Percentiles rank a stretch among this genome's conserved stretches.
Conservation (phyloP, 1,284 basidiomycete species). For the Apiotrichum veenhuisii region DNA sequence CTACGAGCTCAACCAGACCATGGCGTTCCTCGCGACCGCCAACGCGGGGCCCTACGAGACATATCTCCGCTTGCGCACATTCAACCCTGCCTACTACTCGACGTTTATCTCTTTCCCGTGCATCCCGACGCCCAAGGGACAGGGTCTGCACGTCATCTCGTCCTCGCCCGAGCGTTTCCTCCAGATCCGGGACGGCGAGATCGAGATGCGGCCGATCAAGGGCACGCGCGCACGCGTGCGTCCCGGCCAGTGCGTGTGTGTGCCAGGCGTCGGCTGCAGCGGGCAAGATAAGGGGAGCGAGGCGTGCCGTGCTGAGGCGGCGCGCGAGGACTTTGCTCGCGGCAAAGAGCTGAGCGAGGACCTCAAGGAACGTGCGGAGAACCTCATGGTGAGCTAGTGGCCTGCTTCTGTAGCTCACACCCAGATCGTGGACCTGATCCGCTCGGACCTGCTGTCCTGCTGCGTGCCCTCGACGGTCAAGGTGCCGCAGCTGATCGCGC, state of each 20-base stretch:
- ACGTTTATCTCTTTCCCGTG: constrained; percentile 68
- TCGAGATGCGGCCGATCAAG: constrained; percentile 93
- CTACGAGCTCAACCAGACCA: constrained; percentile 95
- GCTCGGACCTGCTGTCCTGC: constrained; percentile 78
- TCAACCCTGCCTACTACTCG: constrained; percentile 89
- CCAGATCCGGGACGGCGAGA: constrained; percentile 55
- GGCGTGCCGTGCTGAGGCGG: constrained; percentile 29
- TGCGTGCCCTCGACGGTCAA: constrained; percentile 67
- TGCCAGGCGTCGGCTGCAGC: constrained; percentile 23
- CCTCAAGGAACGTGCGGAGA: constrained; percentile 91
- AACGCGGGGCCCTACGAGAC: constrained; percentile 37
- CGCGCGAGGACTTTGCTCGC: constrained; percentile 43
- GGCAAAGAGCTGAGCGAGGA: constrained; percentile 62
- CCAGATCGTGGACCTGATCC: constrained; percentile 87
- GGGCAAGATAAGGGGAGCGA: constrained; percentile 25
- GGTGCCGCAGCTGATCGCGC: constrained; percentile 78
- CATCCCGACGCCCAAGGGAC: constrained; percentile 42
- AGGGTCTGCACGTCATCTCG: constrained; percentile 65
- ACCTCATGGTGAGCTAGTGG: constrained; percentile 66
- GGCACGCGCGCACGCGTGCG: constrained; percentile 60
- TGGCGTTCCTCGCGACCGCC: constrained; percentile 54
- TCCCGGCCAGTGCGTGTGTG: constrained; percentile 41
- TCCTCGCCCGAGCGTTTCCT: constrained; percentile 91
- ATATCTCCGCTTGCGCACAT: constrained; percentile 59
- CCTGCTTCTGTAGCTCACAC: background rate